Percentiles rank a stretch among this genome's conserved stretches.
phyloP scores from a whole-genome alignment of 2,329 filamentous ascomycete genomes.

The Neofusicoccum kwambonambiense region DNA sequence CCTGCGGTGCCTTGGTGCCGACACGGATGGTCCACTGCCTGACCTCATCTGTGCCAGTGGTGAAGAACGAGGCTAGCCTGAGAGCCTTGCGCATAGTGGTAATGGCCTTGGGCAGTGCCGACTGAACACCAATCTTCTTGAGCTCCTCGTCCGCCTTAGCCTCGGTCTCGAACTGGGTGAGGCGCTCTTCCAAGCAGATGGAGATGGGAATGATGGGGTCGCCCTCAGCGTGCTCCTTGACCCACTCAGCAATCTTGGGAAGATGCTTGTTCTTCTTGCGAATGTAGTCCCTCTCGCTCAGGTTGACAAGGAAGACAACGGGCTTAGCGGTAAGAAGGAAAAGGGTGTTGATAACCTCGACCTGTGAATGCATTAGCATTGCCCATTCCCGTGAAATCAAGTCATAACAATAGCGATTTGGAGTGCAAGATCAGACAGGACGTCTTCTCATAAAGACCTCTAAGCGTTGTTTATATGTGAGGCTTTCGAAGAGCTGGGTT shows the following conservation, averaged over 20 bases:
- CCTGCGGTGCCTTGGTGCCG: slow-evolving; percentile 95
- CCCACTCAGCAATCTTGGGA: slow-evolving; percentile 89
- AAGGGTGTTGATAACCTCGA: slow-evolving; percentile 96
- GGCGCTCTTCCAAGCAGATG: slow-evolving; percentile 86
- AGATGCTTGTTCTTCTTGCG: slow-evolving; percentile 99
- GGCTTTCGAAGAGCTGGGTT: slow-evolving; percentile 99
- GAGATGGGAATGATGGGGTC: slow-evolving; percentile 94
- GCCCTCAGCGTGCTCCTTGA: slow-evolving; percentile 83
- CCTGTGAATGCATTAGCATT: slow-evolving; percentile 54
- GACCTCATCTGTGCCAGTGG: slow-evolving; percentile 90
- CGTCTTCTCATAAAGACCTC: slow-evolving; percentile 86
- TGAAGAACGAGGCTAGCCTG: slow-evolving; percentile 95
- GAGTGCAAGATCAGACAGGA: slow-evolving; percentile 61
- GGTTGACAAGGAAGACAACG: slow-evolving; percentile 93
- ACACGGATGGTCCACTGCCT: slow-evolving; percentile 97
- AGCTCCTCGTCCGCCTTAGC: slow-evolving; percentile 78
- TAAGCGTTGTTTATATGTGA: slow-evolving; percentile 66
- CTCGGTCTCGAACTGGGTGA: slow-evolving; percentile 77
- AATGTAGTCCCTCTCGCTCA: slow-evolving; percentile 95
- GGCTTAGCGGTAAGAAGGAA: slow-evolving; percentile 95
- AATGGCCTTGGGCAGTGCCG: slow-evolving; percentile 87
- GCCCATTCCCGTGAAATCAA: slow-evolving; percentile 1
- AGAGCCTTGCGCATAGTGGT: slow-evolving; percentile 89
- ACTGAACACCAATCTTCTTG: slow-evolving; percentile 84
- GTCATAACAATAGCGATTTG: neutral